Evolutionary conservation across 768 basidiomycete genomes (phyloP).

Genomic region (Pluteus cervinus): DNA sequence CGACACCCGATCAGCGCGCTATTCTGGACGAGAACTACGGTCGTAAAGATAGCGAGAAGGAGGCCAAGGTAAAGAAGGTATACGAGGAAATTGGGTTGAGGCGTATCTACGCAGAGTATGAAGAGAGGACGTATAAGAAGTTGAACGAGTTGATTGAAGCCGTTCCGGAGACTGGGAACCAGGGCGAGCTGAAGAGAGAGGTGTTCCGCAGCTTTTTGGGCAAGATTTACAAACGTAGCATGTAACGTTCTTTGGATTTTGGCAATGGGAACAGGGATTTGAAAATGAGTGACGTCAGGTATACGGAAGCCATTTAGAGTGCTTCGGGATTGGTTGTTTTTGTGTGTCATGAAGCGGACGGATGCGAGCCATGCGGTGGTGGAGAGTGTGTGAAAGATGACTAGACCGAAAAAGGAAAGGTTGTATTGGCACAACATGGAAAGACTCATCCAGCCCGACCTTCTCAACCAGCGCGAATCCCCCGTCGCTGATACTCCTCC

Average conservation of each 20-base stretch:
- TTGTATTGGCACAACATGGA: too few relatives aligned
- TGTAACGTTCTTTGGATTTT: slow-evolving; percentile 38
- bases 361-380: too few relatives aligned
- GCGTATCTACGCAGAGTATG: slow-evolving; percentile 68
- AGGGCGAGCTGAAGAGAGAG: slow-evolving; percentile 45
- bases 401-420: too few relatives aligned
- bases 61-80: slow-evolving; percentile 43
- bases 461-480: too few relatives aligned
- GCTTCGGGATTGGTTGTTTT: too few relatives aligned
- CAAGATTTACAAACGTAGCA: slow-evolving; percentile 74
- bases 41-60: slow-evolving; percentile 48
- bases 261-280: too few relatives aligned
- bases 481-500: too few relatives aligned
- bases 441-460: too few relatives aligned
- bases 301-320: too few relatives aligned
- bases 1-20: slow-evolving; percentile 47
- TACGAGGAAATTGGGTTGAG: slow-evolving; percentile 69
- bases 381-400: too few relatives aligned
- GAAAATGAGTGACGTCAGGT: too few relatives aligned
- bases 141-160: slow-evolving; percentile 64
- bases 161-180: slow-evolving; percentile 55
- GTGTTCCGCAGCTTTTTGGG: slow-evolving; percentile 83
- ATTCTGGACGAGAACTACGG: slow-evolving; percentile 54
- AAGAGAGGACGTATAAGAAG: slow-evolving; percentile 62
- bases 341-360: too few relatives aligned